Conservation (phyloP, 2,329 filamentous ascomycete species). For the Trematosphaeria pertusa region DNA sequence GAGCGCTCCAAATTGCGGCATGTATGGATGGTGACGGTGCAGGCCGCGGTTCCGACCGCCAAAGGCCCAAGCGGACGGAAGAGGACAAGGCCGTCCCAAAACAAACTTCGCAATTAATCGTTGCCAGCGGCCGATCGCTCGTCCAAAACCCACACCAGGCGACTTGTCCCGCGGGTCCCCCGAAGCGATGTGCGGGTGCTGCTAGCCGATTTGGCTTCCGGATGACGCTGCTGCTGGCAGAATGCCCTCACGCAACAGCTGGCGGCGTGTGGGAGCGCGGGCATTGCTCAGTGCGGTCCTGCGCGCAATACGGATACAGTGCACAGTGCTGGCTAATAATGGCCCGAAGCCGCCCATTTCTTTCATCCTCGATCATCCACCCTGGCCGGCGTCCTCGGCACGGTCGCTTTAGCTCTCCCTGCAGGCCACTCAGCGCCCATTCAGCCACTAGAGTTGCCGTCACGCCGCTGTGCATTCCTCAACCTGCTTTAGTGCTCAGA, state of each 20-base stretch:
- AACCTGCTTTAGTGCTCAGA: constrained; percentile 15
- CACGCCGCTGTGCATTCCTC: constrained; percentile 17
- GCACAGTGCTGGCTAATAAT: constrained; percentile 11
- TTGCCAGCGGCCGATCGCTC: background rate
- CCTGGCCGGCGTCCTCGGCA: constrained; percentile 8
- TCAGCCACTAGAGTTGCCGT: constrained; percentile 15
- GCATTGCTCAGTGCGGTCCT: too few species aligned
- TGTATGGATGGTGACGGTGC: too few species aligned
- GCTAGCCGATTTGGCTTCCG: constrained; percentile 2
- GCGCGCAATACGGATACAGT: too few species aligned
- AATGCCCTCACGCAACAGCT: too few species aligned
- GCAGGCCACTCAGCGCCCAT: constrained; percentile 13
- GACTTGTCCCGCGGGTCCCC: background rate
- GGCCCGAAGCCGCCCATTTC: too few species aligned
- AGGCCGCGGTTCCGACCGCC: too few species aligned
- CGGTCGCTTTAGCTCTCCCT: constrained; percentile 10
- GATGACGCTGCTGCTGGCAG: constrained; percentile 5
- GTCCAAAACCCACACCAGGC: constrained; percentile 9
- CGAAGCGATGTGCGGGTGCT: too few species aligned
- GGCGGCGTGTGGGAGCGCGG: too few species aligned
- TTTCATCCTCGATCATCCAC: constrained; percentile 9
- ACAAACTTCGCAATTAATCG: constrained; percentile 7
- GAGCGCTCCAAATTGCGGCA: too few species aligned
- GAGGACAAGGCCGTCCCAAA: too few species aligned
- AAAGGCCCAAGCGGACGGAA: too few species aligned